A percentile compares a stretch with the other conserved stretches of the same genome.
Conservation (phyloP, 441 rosid species). For the Kokia cookei region DNA sequence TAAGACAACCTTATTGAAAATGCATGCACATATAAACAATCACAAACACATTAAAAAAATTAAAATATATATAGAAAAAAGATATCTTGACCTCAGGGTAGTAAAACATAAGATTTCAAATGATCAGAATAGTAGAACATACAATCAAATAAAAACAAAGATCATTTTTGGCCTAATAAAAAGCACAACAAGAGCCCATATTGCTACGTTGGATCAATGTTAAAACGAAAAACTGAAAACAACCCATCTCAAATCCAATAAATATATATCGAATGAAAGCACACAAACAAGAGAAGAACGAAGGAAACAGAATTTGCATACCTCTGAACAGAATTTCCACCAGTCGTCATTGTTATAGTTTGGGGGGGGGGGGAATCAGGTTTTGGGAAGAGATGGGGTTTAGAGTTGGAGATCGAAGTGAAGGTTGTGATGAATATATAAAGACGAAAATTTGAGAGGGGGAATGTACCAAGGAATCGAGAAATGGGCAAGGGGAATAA, state of each 20-base stretch:
- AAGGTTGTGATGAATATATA: neutral
- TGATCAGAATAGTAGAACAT: neutral
- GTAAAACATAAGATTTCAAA: neutral
- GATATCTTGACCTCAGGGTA: neutral
- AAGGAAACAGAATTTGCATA: neutral
- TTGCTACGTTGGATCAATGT: neutral
- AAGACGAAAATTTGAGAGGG: neutral
- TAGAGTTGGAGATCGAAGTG: neutral
- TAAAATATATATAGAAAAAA: neutral
- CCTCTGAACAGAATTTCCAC: constrained; percentile 15
- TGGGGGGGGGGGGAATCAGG: neutral
- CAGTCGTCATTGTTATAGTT: constrained; percentile 10
- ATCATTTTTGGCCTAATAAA: neutral
- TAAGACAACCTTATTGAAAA: neutral
- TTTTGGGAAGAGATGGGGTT: neutral
- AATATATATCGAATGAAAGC: neutral
- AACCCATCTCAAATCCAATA: neutral
- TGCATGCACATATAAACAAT: neutral
- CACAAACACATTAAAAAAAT: neutral
- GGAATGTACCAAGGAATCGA: neutral
- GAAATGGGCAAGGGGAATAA: neutral
- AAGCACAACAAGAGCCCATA: neutral
- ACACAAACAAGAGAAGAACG: neutral
- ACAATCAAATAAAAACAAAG: neutral
- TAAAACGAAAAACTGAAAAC: neutral